These are phyloP conservation scores for Termitomyces sp. DNA, from an alignment of 768 basidiomycete genomes.

Conservation along the genomic window DNA sequence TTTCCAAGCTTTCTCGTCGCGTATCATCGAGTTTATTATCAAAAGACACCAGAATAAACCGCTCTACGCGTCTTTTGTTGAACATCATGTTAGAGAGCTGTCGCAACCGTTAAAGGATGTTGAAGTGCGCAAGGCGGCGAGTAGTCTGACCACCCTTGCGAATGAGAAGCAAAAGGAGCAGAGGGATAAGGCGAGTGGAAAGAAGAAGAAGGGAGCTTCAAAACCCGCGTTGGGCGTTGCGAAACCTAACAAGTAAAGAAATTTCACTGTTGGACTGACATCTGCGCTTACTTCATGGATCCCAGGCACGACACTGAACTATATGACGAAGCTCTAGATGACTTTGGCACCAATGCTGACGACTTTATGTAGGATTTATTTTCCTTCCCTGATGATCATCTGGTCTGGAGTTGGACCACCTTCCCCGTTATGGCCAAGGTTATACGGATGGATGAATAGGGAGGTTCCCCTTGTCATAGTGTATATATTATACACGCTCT, in stretches of 20 bases:
- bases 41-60: conserved; percentile 81
- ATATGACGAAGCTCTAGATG: conserved; percentile 91
- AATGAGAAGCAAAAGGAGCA: conserved; percentile 96
- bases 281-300: conserved; percentile 7
- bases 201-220: conserved; percentile 78
- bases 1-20: conserved; percentile 68
- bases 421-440: not conserved
- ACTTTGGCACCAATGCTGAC: conserved; percentile 69
- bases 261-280: not conserved
- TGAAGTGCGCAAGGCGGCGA: conserved; percentile 88
- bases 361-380: conserved; percentile 82
- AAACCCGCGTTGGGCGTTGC: conserved; percentile 78
- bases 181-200: conserved; percentile 80
- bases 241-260: conserved; percentile 62
- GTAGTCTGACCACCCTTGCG: conserved; percentile 78
- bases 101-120: conserved; percentile 80
- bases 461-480: conserved; percentile 1
- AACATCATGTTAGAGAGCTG: conserved; percentile 76
- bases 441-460: conserved; percentile 10
- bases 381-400: not conserved
- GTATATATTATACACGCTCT: not conserved
- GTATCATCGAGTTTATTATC: conserved; percentile 72
- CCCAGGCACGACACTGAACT: conserved; percentile 70
- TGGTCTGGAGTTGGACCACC: not conserved
- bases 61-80: conserved; percentile 79